These are phyloP conservation scores for Drechslerella coelobrocha DNA, from an alignment of 2,329 filamentous ascomycete species.

Conservation along the genomic window DNA sequence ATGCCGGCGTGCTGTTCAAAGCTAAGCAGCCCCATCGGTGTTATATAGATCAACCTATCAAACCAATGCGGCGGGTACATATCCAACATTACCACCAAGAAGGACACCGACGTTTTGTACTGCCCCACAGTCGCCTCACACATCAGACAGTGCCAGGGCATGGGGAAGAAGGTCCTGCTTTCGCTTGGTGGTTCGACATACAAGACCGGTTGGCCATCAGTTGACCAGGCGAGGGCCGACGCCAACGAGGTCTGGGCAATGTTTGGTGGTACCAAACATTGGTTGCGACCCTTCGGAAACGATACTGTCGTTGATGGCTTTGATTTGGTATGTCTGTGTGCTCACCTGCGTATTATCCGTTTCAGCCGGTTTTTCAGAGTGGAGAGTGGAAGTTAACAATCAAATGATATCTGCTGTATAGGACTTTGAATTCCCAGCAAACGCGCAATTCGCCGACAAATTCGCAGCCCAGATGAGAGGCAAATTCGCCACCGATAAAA, in stretches of 20 bases:
- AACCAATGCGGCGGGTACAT: slow-evolving; percentile 38
- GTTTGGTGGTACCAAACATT: slow-evolving; percentile 64
- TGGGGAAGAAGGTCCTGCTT: slow-evolving; percentile 73
- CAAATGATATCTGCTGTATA: slow-evolving; percentile 59
- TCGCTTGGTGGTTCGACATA: slow-evolving; percentile 76
- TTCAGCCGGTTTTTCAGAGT: too few species aligned
- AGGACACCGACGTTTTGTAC: slow-evolving; percentile 29
- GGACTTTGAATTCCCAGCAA: slow-evolving; percentile 46
- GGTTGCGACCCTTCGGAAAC: slow-evolving; percentile 70
- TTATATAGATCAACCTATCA: slow-evolving; percentile 37
- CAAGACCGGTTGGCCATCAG: slow-evolving; percentile 58
- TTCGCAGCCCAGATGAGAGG: slow-evolving; percentile 68
- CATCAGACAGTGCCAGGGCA: slow-evolving; percentile 65
- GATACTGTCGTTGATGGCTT: slow-evolving; percentile 75
- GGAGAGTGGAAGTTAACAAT: slow-evolving; percentile 69
- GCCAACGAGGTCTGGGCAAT: slow-evolving; percentile 73
- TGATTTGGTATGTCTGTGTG: slow-evolving; percentile 63
- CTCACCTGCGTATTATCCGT: too few species aligned
- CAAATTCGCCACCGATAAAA: slow-evolving; percentile 61
- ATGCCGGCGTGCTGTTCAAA: too few species aligned
- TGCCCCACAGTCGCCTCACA: slow-evolving; percentile 42
- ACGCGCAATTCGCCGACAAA: slow-evolving; percentile 65
- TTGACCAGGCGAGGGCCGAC: slow-evolving; percentile 63
- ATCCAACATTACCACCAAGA: slow-evolving; percentile 18
- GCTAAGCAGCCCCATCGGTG: not conserved